Evolutionary conservation across 148 eudicot genomes (phyloP).

Genomic region (Polygonum aviculare): DNA sequence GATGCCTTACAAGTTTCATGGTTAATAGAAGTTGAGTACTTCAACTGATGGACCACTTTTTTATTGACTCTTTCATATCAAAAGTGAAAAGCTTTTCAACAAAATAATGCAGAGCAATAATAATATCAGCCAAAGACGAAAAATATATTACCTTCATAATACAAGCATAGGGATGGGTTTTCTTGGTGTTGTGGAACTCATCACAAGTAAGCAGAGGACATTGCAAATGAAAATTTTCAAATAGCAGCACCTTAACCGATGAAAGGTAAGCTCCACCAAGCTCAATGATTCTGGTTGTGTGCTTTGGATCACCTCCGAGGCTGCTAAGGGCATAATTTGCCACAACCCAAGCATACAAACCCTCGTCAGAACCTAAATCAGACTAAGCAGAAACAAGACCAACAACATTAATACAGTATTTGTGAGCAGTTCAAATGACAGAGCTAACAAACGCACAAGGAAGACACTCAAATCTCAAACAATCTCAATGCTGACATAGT

Average conservation of each 20-base stretch:
- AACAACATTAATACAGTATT: not conserved
- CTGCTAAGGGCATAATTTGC: constrained; percentile 93
- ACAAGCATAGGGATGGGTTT: too few species aligned
- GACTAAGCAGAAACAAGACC: not conserved
- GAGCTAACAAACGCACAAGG: not conserved
- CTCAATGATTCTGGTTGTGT: constrained; percentile 86
- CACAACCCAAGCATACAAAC: constrained; percentile 91
- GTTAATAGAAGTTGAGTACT: too few species aligned
- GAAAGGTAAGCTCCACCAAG: constrained; percentile 74
- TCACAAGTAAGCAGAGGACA: too few species aligned
- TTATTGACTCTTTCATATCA: too few species aligned
- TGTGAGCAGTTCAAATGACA: not conserved
- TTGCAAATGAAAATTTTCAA: too few species aligned
- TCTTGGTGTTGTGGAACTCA: too few species aligned
- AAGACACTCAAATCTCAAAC: not conserved
- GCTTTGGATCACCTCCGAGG: constrained; percentile 72
- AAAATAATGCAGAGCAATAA: too few species aligned
- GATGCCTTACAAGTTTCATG: constrained; percentile 5
- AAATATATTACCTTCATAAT: too few species aligned
- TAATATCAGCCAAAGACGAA: too few species aligned
- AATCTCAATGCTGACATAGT: not conserved
- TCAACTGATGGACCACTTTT: too few species aligned
- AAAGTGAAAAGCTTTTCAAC: too few species aligned
- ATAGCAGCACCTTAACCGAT: too few species aligned
- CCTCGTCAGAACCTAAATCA: constrained; percentile 77